Conservation (phyloP, 1,284 basidiomycete species). For the Malassezia nana region DNA sequence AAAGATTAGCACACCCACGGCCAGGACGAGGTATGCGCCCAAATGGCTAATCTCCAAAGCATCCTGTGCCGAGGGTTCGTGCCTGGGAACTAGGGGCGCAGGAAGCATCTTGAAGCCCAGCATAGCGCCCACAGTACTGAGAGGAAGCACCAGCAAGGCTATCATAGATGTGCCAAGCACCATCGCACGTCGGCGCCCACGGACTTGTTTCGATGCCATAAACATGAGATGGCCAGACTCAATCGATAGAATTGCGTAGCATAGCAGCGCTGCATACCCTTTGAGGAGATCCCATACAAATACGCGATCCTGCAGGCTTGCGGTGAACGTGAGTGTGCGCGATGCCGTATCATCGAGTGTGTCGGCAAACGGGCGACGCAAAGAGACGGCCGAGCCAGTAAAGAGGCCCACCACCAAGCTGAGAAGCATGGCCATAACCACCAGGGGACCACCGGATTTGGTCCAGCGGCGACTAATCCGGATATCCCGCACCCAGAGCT, state of each 20-base stretch:
- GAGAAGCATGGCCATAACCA: slow-evolving; percentile 29
- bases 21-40: slow-evolving; percentile 36
- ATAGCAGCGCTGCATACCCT: slow-evolving; percentile 28
- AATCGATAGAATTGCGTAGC: slow-evolving; percentile 36
- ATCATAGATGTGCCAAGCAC: slow-evolving; percentile 35
- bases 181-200: slow-evolving; percentile 35
- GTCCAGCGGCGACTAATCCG: slow-evolving; percentile 20
- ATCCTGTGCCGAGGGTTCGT: slow-evolving; percentile 7
- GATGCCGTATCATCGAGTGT: slow-evolving; percentile 6
- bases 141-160: slow-evolving; percentile 26
- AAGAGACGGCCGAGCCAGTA: slow-evolving; percentile 9
- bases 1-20: slow-evolving; percentile 31
- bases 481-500: slow-evolving; percentile 43
- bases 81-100: slow-evolving; percentile 9
- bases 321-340: slow-evolving; percentile 20
- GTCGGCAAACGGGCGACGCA: slow-evolving; percentile 11
- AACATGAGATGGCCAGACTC: slow-evolving; percentile 33
- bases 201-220: slow-evolving; percentile 25
- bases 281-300: slow-evolving; percentile 15
- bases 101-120: slow-evolving; percentile 26
- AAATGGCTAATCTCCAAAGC: slow-evolving; percentile 23
- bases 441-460: slow-evolving; percentile 33
- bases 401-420: slow-evolving; percentile 25
- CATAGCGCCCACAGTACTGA: slow-evolving; percentile 22
- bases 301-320: slow-evolving; percentile 23